phyloP scores from a whole-genome alignment of 441 rosid genomes.

The Populus hybrid region DNA sequence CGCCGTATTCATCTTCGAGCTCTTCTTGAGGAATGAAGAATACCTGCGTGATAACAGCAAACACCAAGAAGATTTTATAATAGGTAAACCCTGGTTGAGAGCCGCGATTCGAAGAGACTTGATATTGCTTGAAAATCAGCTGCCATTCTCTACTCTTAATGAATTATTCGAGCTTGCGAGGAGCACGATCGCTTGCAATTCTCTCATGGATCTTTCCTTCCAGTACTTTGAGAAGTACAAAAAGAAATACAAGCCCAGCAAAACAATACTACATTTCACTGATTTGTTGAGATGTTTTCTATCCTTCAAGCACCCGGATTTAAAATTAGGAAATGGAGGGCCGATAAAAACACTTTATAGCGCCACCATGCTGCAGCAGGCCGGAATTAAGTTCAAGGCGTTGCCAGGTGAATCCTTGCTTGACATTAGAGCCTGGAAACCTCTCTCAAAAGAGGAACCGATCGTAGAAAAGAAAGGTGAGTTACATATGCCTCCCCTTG shows the following conservation, averaged over 20 bases:
- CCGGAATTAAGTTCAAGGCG: conserved; percentile 25
- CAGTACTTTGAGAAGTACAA: conserved; percentile 15
- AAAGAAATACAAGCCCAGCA: background rate
- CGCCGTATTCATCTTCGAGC: conserved; percentile 29
- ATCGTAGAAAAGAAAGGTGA: background rate
- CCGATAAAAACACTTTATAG: too few species aligned
- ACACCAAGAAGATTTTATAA: conserved; percentile 5
- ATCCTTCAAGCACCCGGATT: background rate
- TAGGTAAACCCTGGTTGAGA: conserved; percentile 21
- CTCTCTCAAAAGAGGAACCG: background rate
- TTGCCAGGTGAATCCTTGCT: conserved; percentile 1
- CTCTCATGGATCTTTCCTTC: conserved; percentile 18
- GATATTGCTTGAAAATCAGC: background rate
- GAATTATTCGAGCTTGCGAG: background rate
- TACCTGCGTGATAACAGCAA: too few species aligned
- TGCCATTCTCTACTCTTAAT: conserved; percentile 15
- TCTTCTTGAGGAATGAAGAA: conserved; percentile 15
- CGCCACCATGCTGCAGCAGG: conserved; percentile 21
- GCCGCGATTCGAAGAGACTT: conserved; percentile 5
- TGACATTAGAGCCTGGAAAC: conserved; percentile 6
- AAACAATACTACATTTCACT: conserved; percentile 12
- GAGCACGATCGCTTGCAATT: too few species aligned
- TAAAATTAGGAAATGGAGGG: too few species aligned
- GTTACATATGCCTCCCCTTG: conserved; percentile 23
- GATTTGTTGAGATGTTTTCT: conserved; percentile 3